Conservation (phyloP, 495 filamentous ascomycete species). For the Aspergillus hancockii region DNA sequence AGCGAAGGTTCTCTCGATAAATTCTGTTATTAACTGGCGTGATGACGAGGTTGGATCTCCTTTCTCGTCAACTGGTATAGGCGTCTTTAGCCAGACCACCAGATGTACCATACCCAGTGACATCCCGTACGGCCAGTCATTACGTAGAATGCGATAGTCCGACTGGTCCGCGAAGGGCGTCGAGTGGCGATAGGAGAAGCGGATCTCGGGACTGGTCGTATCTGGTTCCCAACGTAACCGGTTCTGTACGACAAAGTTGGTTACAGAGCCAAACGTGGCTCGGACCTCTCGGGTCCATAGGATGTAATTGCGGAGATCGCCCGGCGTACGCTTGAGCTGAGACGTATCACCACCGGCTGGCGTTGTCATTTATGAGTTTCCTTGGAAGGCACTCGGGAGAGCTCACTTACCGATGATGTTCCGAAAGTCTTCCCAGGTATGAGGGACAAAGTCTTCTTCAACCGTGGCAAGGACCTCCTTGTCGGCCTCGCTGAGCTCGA, state of each 20-base stretch:
- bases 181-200: not conserved
- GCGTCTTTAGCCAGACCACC: constrained; percentile 1
- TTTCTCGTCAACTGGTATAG: not conserved
- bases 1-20: not conserved
- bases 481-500: constrained; percentile 7
- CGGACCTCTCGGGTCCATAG: constrained; percentile 1
- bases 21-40: not conserved
- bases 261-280: constrained; percentile 6
- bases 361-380: not conserved
- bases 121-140: constrained; percentile 10
- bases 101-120: not conserved
- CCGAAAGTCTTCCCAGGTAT: constrained; percentile 6
- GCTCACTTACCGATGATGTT: constrained; percentile 3
- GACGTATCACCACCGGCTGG: constrained; percentile 5
- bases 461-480: constrained; percentile 3
- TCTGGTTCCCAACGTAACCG: constrained; percentile 2
- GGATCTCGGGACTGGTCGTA: not conserved
- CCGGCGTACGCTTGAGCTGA: not conserved
- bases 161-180: not conserved
- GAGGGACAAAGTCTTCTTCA: constrained; percentile 5
- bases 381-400: not conserved
- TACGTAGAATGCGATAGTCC: constrained; percentile 11
- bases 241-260: constrained; percentile 1
- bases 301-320: constrained; percentile 11
- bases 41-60: constrained; percentile 3